A percentile compares a stretch with the other conserved stretches of the same genome.
phyloP scores from a whole-genome alignment of 1,284 basidiomycete genomes.

The Schizophyllum amplum region DNA sequence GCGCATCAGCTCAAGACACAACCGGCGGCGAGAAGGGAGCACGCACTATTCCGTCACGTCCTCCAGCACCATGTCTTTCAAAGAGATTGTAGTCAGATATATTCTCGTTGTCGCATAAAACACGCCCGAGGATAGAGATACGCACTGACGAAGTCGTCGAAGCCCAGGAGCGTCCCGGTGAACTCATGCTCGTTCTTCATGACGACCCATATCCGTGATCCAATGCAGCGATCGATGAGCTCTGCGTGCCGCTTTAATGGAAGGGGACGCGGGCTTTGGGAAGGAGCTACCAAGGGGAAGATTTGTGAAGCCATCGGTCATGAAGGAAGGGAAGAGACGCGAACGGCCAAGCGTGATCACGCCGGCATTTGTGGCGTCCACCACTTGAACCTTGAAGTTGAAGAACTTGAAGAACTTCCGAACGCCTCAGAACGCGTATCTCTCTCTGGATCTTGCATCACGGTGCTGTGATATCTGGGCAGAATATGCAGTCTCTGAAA shows the following conservation, averaged over 20 bases:
- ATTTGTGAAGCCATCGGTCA: conserved; percentile 46
- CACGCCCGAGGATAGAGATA: conserved; percentile 23
- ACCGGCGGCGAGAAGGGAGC: conserved; percentile 1
- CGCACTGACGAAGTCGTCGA: conserved; percentile 99
- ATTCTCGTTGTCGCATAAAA: neutral
- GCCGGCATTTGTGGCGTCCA: neutral
- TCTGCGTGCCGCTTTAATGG: conserved; percentile 38
- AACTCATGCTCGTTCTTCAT: conserved; percentile 97
- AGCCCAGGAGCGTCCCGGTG: conserved; percentile 91
- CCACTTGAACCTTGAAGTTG: neutral
- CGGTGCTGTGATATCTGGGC: no score
- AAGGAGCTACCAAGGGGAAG: conserved; percentile 34
- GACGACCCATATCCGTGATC: conserved; percentile 91
- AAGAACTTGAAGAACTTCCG: neutral
- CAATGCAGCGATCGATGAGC: conserved; percentile 92
- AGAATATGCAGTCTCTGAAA: no score
- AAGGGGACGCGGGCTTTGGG: conserved; percentile 2
- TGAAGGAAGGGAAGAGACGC: conserved; percentile 10
- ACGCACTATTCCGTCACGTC: conserved; percentile 93
- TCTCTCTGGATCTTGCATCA: no score
- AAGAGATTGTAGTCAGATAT: neutral
- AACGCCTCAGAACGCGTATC: no score
- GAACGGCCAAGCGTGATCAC: neutral
- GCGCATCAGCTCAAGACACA: neutral
- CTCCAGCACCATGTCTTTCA: conserved; percentile 96